Base-by-base conservation (phyloP, 2,329 filamentous ascomycete species). In the Fusarium oligoseptatum region DNA sequence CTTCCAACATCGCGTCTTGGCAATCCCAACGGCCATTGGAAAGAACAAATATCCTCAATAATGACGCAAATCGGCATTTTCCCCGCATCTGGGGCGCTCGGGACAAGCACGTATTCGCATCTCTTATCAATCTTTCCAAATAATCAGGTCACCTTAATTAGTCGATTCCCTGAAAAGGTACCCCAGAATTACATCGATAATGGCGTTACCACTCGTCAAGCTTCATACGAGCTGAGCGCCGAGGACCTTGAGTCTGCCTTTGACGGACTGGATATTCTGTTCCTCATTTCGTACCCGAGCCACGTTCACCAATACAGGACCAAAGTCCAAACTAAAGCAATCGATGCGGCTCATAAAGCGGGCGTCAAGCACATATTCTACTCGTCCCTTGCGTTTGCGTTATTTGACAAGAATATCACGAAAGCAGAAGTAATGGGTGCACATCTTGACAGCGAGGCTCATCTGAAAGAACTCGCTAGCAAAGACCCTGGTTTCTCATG, bases 261-360 rank as follows among this genome's bases (percentile, higher is more conserved):
- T 27, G 0, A 3, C 10, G 66, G 68, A 1, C 24, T 75, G 0
- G 3, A 75, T 9, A 17, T 66, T 0, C 63, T 76, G 0, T 76
- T 76, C 4, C 37, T 76, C 20, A 76, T 76, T 55, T 76, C 74
- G 1, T 76, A 72, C 27, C 71, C 74, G 0, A 76, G 74, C 39
- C 71, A 75, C 15, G 71, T 76, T 2, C 74, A 62, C 2, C 12
- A 76, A 1, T 76, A 76, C 4, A 66, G 74, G 2, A 61, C 58
- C 0, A 52, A 68, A 6, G 68, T 76, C 0, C 74, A 76, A 0
- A 60, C 32, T 2, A 64, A 64, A 36, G 74, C 66, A 2, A 63
- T 76, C 0, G 55, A 76, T 29, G 74, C 74, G 0, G 74, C 74
- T 0, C n/a, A 50, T 0, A 57, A 37, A n/a, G 74, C 63, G 3